Base-by-base conservation (phyloP, 2,329 filamentous ascomycete species). In the Curvularia lunata region DNA sequence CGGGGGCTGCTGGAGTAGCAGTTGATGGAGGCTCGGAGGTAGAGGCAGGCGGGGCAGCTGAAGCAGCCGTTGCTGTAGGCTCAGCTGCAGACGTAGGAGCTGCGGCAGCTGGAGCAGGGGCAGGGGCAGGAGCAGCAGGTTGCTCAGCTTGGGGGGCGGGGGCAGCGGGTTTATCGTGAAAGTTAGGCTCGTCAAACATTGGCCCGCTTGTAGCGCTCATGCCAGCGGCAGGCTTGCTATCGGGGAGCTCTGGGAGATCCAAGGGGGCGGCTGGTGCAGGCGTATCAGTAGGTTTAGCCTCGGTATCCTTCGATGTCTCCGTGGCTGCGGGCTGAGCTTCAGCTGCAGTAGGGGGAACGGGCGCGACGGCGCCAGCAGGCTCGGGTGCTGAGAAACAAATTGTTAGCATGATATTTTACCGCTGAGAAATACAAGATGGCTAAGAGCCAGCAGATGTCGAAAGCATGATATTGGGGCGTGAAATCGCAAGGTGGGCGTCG, bases 151-250 rank as follows among this genome's bases (percentile, higher is more conserved):
- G 4, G 32, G 43, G 1, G 3, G 42, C 34, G n/a, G 48, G 34
- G 37, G 34, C 42, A 38, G 69, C 61, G 13, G 64, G 50, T 55
- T 61, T 41, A 25, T 52, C 58, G 7, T 63, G 58, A 38, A 76
- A 73, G 52, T 70, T 65, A 25, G 68, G 69, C 49, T 75, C 66
- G 23, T 75, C 74, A 38, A 64, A 67, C 66, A 78, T 56, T 9
- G 75, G 75, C 16, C 75, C 75, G 32, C 73, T 76, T 9, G 75
- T 78, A 12, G 75, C 75, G 34, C 73, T 76, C 75, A 77, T 77
- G 32, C 75, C 74, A 18, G 71, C 71, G 21, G 73, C 73, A 23
- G 69, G 67, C 59, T 71, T 66, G 12, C 61, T 62, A 7, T 65
- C 53, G 4, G 74, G 72, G 40, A 73, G 53, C 10, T 63, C 63